A percentile compares a stretch with the other conserved stretches of the same genome.
phyloP scores from a whole-genome alignment of 2,329 filamentous ascomycete genomes.

The Fusarium agapanthi region DNA sequence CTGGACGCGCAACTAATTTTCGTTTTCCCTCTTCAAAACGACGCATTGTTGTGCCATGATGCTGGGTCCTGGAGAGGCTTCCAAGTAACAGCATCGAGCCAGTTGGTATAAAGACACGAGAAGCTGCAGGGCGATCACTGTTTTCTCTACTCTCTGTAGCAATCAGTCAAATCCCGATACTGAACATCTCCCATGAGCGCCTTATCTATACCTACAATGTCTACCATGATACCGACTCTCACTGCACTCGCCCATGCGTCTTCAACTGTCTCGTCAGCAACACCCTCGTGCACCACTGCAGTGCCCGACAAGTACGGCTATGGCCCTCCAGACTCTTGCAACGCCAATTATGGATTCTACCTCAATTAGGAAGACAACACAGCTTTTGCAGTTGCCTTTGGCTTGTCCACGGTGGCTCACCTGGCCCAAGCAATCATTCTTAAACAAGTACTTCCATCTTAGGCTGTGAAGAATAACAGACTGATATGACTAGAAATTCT shows the following conservation, averaged over 20 bases:
- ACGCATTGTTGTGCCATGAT: neutral
- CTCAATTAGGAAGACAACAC: neutral
- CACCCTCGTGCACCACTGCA: neutral
- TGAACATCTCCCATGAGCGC: neutral
- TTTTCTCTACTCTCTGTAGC: neutral
- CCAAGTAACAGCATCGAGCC: neutral
- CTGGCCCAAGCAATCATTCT: neutral
- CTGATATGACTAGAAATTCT: neutral
- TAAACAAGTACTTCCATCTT: neutral
- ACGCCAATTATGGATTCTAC: neutral
- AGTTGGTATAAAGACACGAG: neutral
- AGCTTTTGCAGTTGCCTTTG: neutral
- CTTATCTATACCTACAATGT: neutral
- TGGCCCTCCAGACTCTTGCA: neutral
- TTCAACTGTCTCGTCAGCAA: neutral
- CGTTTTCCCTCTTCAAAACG: neutral
- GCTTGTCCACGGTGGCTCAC: neutral
- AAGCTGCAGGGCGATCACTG: neutral
- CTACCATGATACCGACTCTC: neutral
- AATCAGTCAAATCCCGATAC: neutral
- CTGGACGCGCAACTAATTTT: neutral
- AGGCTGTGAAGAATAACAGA: neutral
- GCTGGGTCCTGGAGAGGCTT: neutral
- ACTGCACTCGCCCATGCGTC: neutral
- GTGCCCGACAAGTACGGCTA: neutral